These are phyloP conservation scores for Phoenix dactylifera DNA, from an alignment of 176 grass and related monocot genomes.

Conservation along the genomic window DNA sequence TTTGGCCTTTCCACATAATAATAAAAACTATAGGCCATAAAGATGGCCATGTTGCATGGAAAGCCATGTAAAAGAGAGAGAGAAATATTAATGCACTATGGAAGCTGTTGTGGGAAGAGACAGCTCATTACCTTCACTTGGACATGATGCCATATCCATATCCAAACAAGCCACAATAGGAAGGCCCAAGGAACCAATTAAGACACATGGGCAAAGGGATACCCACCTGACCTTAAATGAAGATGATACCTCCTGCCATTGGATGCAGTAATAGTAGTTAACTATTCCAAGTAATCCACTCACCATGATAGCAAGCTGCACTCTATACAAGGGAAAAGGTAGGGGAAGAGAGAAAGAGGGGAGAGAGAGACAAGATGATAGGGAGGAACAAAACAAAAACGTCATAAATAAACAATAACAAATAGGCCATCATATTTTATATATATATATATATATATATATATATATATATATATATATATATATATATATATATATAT, in stretches of 20 bases:
- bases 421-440: constrained; percentile 21
- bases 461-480: no score
- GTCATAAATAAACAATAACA: neutral
- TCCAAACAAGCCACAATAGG: neutral
- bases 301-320: constrained; percentile 16
- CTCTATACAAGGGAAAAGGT: constrained; percentile 9
- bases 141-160: neutral
- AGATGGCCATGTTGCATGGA: neutral
- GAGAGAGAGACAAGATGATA: neutral
- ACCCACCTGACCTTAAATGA: constrained; percentile 7
- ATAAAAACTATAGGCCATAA: neutral
- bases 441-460: no score
- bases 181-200: neutral
- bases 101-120: constrained; percentile 20
- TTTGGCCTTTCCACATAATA: neutral
- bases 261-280: neutral
- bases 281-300: neutral
- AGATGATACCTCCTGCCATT: neutral
- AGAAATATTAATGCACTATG: constrained; percentile 36
- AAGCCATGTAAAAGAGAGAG: constrained; percentile 10
- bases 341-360: constrained; percentile 2
- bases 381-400: neutral
- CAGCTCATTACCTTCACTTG: constrained; percentile 1
- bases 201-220: neutral
- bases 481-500: no score